phyloP scores from a whole-genome alignment of 1,284 basidiomycete species.

The Calocybe gambosa region DNA sequence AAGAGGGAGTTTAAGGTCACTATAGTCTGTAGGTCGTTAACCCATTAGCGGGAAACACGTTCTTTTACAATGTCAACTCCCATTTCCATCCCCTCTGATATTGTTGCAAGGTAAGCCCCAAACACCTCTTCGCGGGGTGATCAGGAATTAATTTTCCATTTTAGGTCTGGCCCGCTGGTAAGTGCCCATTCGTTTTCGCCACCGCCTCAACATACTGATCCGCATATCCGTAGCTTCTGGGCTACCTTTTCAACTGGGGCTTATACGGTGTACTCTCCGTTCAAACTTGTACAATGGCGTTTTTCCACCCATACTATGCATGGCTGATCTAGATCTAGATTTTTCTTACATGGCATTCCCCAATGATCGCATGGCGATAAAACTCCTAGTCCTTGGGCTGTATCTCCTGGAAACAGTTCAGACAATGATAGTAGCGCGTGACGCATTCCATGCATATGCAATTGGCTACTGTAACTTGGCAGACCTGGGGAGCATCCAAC shows the following conservation, averaged over 20 bases:
- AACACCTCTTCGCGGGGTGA: not conserved
- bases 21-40: no score
- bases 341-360: slow-evolving; percentile 21
- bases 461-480: slow-evolving; percentile 3
- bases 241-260: slow-evolving; percentile 14
- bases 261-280: slow-evolving; percentile 16
- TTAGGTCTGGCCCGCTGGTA: slow-evolving; percentile 1
- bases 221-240: slow-evolving; percentile 6
- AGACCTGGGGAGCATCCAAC: not conserved
- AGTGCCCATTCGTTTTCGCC: not conserved
- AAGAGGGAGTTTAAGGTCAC: no score
- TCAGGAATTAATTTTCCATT: not conserved
- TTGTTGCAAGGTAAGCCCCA: not conserved
- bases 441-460: slow-evolving; percentile 3
- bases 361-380: slow-evolving; percentile 12
- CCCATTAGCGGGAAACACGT: no score
- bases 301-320: not conserved
- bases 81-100: not conserved
- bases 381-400: slow-evolving; percentile 17
- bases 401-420: slow-evolving; percentile 12
- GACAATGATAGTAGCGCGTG: slow-evolving; percentile 1
- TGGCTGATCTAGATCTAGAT: slow-evolving; percentile 9
- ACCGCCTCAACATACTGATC: not conserved
- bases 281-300: slow-evolving; percentile 14
- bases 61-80: not conserved